phyloP scores from a whole-genome alignment of 2,329 filamentous ascomycete species.

The Sclerotinia borealis region DNA sequence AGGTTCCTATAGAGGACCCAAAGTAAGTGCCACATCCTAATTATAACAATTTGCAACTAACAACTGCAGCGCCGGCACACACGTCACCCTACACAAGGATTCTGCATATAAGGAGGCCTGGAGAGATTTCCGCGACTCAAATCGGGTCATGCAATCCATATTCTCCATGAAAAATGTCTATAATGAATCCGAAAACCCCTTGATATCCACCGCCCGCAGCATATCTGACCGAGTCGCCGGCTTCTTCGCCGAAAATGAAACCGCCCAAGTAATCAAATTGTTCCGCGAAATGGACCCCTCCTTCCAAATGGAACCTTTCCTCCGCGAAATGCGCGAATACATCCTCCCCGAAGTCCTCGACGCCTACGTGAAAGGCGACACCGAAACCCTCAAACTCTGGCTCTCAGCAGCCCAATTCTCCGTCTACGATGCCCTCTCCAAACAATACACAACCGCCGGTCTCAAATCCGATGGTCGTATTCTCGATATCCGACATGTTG shows the following conservation, averaged over 20 bases:
- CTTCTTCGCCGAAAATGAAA: slow-evolving; percentile 98
- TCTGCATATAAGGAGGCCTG: slow-evolving; percentile 98
- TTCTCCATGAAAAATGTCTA: slow-evolving; percentile 84
- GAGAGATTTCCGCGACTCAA: slow-evolving; percentile 88
- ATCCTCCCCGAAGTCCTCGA: slow-evolving; percentile 96
- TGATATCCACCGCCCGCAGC: slow-evolving; percentile 82
- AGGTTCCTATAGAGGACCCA: slow-evolving; percentile 75
- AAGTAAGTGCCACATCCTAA: slow-evolving; percentile 56
- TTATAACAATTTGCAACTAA: slow-evolving; percentile 22
- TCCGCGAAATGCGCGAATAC: slow-evolving; percentile 94
- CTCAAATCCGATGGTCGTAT: slow-evolving; percentile 94
- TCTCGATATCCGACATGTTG: slow-evolving; percentile 89
- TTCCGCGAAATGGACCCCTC: slow-evolving; percentile 92
- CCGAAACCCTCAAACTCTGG: slow-evolving; percentile 87
- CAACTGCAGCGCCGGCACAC: slow-evolving; percentile 75
- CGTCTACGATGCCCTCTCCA: slow-evolving; percentile 92
- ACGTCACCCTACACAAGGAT: slow-evolving; percentile 93
- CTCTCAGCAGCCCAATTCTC: slow-evolving; percentile 93
- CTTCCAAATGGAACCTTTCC: slow-evolving; percentile 92
- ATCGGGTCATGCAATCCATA: slow-evolving; percentile 78
- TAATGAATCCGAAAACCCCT: slow-evolving; percentile 93
- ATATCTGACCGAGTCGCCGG: slow-evolving; percentile 90
- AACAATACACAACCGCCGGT: slow-evolving; percentile 90
- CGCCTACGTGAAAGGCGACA: slow-evolving; percentile 94
- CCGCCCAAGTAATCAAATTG: slow-evolving; percentile 94